Evolutionary conservation across 208 protist species (phyloP).

Genomic region (Naegleria fowleri): DNA sequence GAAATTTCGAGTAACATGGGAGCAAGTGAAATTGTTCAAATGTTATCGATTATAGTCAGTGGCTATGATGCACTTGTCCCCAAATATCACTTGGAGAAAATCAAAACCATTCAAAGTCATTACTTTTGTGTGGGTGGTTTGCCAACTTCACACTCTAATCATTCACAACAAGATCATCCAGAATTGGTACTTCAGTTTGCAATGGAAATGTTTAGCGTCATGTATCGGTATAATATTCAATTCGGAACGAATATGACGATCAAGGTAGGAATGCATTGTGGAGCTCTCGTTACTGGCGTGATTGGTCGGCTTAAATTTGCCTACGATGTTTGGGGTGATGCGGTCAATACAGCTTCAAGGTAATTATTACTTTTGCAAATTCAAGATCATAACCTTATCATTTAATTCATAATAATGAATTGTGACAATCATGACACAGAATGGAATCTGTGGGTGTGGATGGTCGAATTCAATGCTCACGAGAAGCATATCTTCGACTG

Average conservation of each 20-base stretch:
- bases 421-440: too few relatives aligned
- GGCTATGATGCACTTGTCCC: not conserved
- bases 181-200: not conserved
- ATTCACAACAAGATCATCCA: not conserved
- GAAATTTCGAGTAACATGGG: not conserved
- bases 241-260: not conserved
- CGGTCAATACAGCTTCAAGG: not conserved
- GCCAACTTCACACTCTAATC: not conserved
- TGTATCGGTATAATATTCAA: not conserved
- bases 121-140: not conserved
- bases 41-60: slow-evolving; percentile 6
- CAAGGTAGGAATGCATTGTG: not conserved
- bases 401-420: too few relatives aligned
- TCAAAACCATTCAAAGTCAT: slow-evolving; percentile 32
- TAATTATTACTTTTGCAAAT: too few relatives aligned
- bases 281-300: not conserved
- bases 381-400: too few relatives aligned
- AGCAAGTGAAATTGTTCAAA: slow-evolving; percentile 2
- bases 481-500: not conserved
- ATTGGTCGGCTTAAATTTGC: not conserved
- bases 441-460: not conserved
- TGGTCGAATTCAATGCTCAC: not conserved
- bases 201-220: not conserved
- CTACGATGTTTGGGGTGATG: not conserved
- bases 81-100: slow-evolving; percentile 27